Conservation (phyloP, 495 filamentous ascomycete genomes). For the Penicillium turbatum region DNA sequence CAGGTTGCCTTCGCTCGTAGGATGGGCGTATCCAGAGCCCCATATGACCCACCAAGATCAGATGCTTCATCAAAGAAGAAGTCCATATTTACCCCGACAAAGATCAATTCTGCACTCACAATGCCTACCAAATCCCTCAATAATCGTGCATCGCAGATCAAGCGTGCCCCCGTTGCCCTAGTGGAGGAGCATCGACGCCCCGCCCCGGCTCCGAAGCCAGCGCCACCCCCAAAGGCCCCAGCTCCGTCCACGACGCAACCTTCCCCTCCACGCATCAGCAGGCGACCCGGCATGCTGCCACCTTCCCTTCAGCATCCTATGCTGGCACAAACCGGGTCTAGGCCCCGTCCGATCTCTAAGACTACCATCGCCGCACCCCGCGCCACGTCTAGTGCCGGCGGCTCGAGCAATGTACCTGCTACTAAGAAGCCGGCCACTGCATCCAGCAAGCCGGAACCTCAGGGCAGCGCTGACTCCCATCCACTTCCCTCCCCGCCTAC, state of each 20-base stretch:
- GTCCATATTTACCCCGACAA: conserved; percentile 35
- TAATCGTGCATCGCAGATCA: conserved; percentile 35
- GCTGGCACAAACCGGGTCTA: conserved; percentile 29
- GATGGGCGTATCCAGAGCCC: conserved; percentile 21
- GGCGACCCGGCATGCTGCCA: neutral
- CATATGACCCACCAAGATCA: neutral
- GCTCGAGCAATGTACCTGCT: neutral
- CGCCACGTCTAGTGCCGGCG: neutral
- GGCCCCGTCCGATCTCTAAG: conserved; percentile 9
- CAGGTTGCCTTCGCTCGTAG: conserved; percentile 26
- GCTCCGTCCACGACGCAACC: neutral
- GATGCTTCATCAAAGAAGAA: conserved; percentile 26
- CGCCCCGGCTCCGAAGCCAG: conserved; percentile 25
- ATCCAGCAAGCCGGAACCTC: conserved; percentile 1
- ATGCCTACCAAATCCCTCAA: conserved; percentile 41
- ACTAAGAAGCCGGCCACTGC: conserved; percentile 6
- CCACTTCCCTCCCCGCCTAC: conserved; percentile 9
- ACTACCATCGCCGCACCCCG: neutral
- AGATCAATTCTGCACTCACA: conserved; percentile 34
- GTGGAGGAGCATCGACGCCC: conserved; percentile 40
- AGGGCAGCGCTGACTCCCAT: neutral
- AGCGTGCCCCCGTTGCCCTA: conserved; percentile 37
- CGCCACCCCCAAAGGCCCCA: neutral
- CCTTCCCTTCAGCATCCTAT: neutral
- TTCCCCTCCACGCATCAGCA: neutral